These are phyloP conservation scores for Diplodia mutila DNA, from an alignment of 2,329 filamentous ascomycete genomes.

Conservation along the genomic window DNA sequence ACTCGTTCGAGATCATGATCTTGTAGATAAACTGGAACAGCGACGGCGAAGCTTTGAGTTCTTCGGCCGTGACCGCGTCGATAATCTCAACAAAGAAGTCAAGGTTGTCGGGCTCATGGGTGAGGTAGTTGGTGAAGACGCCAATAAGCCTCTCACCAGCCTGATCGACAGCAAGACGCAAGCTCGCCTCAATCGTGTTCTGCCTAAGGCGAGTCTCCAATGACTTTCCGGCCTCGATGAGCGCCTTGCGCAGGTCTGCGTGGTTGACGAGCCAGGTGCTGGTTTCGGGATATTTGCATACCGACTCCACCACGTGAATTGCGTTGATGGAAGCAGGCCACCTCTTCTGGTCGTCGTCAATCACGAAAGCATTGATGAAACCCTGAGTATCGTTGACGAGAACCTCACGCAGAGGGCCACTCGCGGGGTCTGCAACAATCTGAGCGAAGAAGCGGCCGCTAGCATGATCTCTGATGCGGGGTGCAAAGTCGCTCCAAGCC, in stretches of 20 bases:
- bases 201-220: conserved; percentile 74
- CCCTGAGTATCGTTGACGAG: conserved; percentile 73
- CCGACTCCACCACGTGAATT: conserved; percentile 80
- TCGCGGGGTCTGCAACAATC: conserved; percentile 75
- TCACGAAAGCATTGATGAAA: conserved; percentile 68
- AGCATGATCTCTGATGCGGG: conserved; percentile 78
- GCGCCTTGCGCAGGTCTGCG: conserved; percentile 60
- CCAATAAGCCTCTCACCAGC: conserved; percentile 85
- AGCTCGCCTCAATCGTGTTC: conserved; percentile 68
- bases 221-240: conserved; percentile 71
- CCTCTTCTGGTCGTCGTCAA: conserved; percentile 67
- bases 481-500: conserved; percentile 78
- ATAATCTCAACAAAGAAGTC: conserved; percentile 85
- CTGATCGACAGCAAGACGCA: conserved; percentile 86
- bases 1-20: conserved; percentile 80
- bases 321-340: conserved; percentile 84
- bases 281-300: conserved; percentile 68
- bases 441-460: conserved; percentile 93
- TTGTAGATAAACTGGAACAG: conserved; percentile 84
- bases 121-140: conserved; percentile 80
- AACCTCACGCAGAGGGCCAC: conserved; percentile 72
- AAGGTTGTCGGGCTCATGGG: conserved; percentile 72
- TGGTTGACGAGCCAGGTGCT: conserved; percentile 68
- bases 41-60: conserved; percentile 75
- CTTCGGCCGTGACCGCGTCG: conserved; percentile 79